Evolutionary conservation across 2,329 filamentous ascomycete species (phyloP).

Genomic region (Pseudopyrenochaeta lycopersici): DNA sequence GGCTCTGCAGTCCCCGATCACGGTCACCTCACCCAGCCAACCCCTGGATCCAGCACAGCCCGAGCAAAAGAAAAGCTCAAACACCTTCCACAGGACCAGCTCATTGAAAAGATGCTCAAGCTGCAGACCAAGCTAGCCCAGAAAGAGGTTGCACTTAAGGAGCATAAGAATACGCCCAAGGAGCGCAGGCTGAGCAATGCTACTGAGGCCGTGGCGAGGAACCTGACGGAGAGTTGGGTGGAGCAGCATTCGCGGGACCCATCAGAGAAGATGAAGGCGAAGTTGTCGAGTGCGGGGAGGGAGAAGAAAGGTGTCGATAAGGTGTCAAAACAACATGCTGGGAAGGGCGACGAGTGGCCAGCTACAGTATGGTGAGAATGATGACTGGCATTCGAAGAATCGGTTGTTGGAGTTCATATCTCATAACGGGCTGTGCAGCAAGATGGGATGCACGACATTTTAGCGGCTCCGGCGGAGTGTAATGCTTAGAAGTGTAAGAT

Average conservation of each 20-base stretch:
- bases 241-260: conserved; percentile 17
- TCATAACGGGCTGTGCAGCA: too few species aligned
- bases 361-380: neutral
- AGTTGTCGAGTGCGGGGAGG: neutral
- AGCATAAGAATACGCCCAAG: neutral
- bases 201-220: conserved; percentile 16
- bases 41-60: neutral
- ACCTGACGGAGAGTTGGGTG: conserved; percentile 33
- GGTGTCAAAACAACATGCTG: neutral
- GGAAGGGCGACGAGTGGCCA: neutral
- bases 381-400: too few species aligned
- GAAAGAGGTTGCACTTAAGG: conserved; percentile 16
- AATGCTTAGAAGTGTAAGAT: too few species aligned
- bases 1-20: conserved; percentile 3
- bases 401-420: too few species aligned
- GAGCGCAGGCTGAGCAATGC: neutral
- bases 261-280: conserved; percentile 9
- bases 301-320: neutral
- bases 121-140: conserved; percentile 32
- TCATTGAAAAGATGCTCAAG: conserved; percentile 21
- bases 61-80: conserved; percentile 23
- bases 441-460: too few species aligned
- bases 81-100: conserved; percentile 34
- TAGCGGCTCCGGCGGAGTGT: too few species aligned
- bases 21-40: neutral